phyloP scores from a whole-genome alignment of 495 filamentous ascomycete species.

The Chaetomidium leptoderma region DNA sequence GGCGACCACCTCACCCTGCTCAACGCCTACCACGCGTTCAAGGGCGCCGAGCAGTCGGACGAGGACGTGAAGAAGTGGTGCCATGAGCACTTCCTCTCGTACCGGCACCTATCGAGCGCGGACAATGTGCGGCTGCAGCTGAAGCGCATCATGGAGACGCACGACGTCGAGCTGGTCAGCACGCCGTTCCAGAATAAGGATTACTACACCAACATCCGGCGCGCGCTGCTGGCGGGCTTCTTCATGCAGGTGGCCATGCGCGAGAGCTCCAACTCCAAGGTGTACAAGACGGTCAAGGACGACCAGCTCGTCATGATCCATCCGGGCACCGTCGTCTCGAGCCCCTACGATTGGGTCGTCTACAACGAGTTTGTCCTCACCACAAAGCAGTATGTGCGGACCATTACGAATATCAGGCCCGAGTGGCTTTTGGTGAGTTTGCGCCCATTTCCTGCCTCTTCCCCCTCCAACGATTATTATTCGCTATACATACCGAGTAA shows the following conservation, averaged over 20 bases:
- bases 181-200: slow-evolving; percentile 92
- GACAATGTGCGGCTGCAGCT: slow-evolving; percentile 91
- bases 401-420: slow-evolving; percentile 60
- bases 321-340: slow-evolving; percentile 78
- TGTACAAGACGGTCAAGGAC: slow-evolving; percentile 92
- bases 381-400: slow-evolving; percentile 84
- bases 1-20: slow-evolving; percentile 95
- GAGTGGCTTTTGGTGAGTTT: slow-evolving; percentile 86
- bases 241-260: slow-evolving; percentile 99
- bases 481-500: no score
- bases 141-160: slow-evolving; percentile 91
- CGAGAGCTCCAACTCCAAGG: slow-evolving; percentile 67
- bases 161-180: slow-evolving; percentile 76
- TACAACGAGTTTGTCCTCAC: slow-evolving; percentile 99
- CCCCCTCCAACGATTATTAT: not conserved
- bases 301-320: slow-evolving; percentile 86
- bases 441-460: not conserved
- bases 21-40: slow-evolving; percentile 98
- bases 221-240: slow-evolving; percentile 90
- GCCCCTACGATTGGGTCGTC: slow-evolving; percentile 91
- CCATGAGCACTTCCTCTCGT: slow-evolving; percentile 93
- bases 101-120: slow-evolving; percentile 81
- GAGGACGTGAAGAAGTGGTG: slow-evolving; percentile 84
- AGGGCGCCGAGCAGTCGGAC: slow-evolving; percentile 61
- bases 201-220: slow-evolving; percentile 95